Evolutionary conservation across 23 red algal species (phyloP).

Genomic region (Porphyridium purpureum): DNA sequence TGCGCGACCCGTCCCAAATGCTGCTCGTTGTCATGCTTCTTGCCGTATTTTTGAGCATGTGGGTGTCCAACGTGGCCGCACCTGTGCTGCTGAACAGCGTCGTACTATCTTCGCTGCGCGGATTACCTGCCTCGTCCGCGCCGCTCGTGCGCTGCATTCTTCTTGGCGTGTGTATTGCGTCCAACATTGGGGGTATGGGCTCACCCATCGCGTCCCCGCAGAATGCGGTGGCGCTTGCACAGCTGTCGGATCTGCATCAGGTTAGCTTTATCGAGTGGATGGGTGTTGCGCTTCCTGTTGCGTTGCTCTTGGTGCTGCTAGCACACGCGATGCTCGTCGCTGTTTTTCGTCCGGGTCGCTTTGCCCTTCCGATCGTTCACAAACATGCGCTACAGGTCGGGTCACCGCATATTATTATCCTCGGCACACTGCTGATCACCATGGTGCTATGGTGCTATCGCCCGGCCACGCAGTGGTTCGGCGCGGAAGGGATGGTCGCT

Average conservation of each 20-base stretch:
- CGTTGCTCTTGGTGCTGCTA: conserved; percentile 28
- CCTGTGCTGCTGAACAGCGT: conserved; percentile 82
- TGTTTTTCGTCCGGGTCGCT: conserved; percentile 26
- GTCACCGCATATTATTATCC: conserved; percentile 30
- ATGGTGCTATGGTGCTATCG: conserved; percentile 68
- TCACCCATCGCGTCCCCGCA: conserved; percentile 93
- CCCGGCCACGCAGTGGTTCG: conserved; percentile 19
- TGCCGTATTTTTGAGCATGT: conserved; percentile 55
- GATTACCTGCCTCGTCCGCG: conserved; percentile 7
- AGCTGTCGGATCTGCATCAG: conserved; percentile 21
- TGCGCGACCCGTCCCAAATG: conserved; percentile 25
- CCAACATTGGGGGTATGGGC: conserved; percentile 89
- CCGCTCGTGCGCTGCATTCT: conserved; percentile 67
- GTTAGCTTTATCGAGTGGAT: conserved; percentile 89
- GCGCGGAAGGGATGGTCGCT: conserved; percentile 79
- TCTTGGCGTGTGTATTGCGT: conserved; percentile 66
- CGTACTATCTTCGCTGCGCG: conserved; percentile 59
- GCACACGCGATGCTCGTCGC: conserved; percentile 29
- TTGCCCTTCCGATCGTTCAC: conserved; percentile 39
- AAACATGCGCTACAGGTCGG: conserved; percentile 21
- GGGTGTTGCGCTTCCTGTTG: conserved; percentile 36
- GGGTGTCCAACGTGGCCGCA: conserved; percentile 89
- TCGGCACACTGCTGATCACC: conserved; percentile 39
- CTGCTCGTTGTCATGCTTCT: conserved; percentile 71
- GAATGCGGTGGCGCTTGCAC: conserved; percentile 79